Evolutionary conservation across 495 filamentous ascomycete species (phyloP).

Genomic region (Aspergillus avenaceus): DNA sequence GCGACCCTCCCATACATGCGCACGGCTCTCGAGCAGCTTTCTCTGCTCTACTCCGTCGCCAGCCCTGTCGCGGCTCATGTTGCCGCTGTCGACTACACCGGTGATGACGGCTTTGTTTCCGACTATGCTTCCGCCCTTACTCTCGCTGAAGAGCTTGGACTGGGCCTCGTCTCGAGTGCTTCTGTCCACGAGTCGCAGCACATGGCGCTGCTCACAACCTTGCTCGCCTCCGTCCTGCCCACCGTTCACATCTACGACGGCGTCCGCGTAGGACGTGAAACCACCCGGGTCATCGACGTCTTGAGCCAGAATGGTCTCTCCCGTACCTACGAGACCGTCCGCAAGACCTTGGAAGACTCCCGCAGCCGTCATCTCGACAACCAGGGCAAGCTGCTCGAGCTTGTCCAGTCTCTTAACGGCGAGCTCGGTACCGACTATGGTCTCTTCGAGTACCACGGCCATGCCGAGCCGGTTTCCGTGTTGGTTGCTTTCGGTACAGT

Average conservation of each 20-base stretch:
- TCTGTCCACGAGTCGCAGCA: conserved; percentile 91
- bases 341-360: conserved; percentile 51
- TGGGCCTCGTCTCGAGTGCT: conserved; percentile 78
- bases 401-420: conserved; percentile 79
- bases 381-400: conserved; percentile 67
- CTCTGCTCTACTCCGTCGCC: conserved; percentile 80
- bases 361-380: conserved; percentile 68
- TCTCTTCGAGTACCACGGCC: conserved; percentile 93
- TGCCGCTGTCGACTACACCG: conserved; percentile 85
- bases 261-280: conserved; percentile 79
- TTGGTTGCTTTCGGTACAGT: conserved; percentile 89
- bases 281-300: conserved; percentile 78
- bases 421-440: conserved; percentile 91
- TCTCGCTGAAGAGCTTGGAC: conserved; percentile 85
- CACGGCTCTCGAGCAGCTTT: conserved; percentile 81
- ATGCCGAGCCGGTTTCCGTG: conserved; percentile 68
- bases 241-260: conserved; percentile 93
- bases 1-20: conserved; percentile 77
- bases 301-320: conserved; percentile 69
- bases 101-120: conserved; percentile 68
- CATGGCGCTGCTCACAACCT: conserved; percentile 85
- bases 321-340: conserved; percentile 65
- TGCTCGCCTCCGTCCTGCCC: conserved; percentile 74
- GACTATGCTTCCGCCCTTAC: conserved; percentile 82
- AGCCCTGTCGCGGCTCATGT: conserved; percentile 91